These are phyloP conservation scores for Termitomyces sp. DNA, from an alignment of 768 basidiomycete genomes.

Conservation along the genomic window DNA sequence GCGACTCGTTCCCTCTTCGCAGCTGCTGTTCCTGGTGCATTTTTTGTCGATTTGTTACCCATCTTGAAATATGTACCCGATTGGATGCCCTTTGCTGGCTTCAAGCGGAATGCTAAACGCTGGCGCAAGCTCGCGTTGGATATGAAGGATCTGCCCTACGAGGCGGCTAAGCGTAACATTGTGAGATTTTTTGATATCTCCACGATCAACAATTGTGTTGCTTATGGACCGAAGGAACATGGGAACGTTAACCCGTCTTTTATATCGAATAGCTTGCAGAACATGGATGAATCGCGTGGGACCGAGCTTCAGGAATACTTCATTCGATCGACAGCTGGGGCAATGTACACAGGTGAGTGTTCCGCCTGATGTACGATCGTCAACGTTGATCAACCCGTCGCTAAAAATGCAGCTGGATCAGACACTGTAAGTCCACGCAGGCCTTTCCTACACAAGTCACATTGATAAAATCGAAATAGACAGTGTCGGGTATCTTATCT, in stretches of 20 bases:
- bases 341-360: slow-evolving; percentile 19
- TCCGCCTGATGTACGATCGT: no score
- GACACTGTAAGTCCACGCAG: slow-evolving; percentile 17
- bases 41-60: slow-evolving; percentile 25
- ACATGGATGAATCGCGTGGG: slow-evolving; percentile 11
- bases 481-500: slow-evolving; percentile 14
- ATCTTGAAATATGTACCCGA: slow-evolving; percentile 26
- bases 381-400: neutral
- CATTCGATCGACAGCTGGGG: slow-evolving; percentile 17
- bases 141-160: slow-evolving; percentile 21
- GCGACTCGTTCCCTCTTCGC: slow-evolving; percentile 21
- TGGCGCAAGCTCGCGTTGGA: slow-evolving; percentile 14
- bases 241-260: slow-evolving; percentile 20
- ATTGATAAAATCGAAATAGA: slow-evolving; percentile 13
- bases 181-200: slow-evolving; percentile 5
- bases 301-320: slow-evolving; percentile 12
- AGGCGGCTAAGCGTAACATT: slow-evolving; percentile 11
- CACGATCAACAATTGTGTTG: neutral
- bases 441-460: no score
- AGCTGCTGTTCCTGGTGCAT: slow-evolving; percentile 22
- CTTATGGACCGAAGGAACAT: slow-evolving; percentile 5
- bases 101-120: slow-evolving; percentile 25
- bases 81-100: slow-evolving; percentile 30
- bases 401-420: slow-evolving; percentile 15
- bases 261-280: slow-evolving; percentile 12